phyloP scores from a whole-genome alignment of 345 rosid genomes.

The Lenwebbia sp. region DNA sequence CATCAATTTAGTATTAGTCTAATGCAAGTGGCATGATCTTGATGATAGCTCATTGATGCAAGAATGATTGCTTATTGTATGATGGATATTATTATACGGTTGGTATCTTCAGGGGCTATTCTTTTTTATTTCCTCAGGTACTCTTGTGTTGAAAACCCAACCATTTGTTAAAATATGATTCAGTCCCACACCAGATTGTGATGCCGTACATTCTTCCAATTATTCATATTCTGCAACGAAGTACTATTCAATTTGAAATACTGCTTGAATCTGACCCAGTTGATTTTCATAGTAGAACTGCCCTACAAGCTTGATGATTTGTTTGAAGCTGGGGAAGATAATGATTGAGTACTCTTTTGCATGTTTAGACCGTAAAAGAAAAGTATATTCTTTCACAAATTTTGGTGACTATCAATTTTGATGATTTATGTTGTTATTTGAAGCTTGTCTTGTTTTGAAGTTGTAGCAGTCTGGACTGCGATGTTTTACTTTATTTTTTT shows the following conservation, averaged over 20 bases:
- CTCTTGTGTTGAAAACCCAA: neutral
- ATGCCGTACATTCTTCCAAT: neutral
- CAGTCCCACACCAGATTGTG: neutral
- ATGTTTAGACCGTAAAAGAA: neutral
- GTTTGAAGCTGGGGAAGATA: neutral
- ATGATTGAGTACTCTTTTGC: neutral
- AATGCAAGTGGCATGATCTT: neutral
- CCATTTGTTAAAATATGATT: neutral
- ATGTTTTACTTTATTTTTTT: no score
- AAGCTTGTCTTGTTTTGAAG: no score
- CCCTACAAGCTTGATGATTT: neutral
- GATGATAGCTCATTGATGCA: neutral
- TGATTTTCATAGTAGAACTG: neutral
- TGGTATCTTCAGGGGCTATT: no score
- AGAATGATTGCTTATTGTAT: no score
- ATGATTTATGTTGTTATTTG: no score
- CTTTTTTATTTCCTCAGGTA: no score
- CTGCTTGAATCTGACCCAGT: neutral
- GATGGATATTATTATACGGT: no score
- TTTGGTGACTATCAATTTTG: neutral
- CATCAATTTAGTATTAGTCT: neutral
- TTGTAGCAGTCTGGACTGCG: no score
- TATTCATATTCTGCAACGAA: neutral
- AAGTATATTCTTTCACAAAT: rapidly evolving
- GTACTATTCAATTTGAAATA: neutral